Evolutionary conservation across 2,329 filamentous ascomycete species (phyloP).

Genomic region (Talaromyces sp.): DNA sequence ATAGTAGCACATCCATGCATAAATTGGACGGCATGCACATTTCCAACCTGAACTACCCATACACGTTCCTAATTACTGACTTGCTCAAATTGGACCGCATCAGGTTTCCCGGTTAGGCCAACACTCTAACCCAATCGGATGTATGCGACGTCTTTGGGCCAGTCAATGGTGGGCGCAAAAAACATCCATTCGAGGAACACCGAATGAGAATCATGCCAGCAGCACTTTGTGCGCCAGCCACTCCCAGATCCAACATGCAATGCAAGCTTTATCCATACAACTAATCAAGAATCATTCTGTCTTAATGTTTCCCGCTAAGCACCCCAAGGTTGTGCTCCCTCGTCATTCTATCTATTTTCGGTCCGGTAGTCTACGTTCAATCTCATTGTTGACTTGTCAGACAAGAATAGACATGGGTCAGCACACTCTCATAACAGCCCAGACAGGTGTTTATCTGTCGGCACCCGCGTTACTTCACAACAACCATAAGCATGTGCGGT

Average conservation of each 20-base stretch:
- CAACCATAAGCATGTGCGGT: not conserved
- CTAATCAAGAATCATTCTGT: not conserved
- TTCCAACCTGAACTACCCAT: not conserved
- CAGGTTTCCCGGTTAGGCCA: constrained; percentile 8
- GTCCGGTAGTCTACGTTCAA: not conserved
- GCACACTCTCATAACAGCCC: not conserved
- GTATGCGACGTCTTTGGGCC: not conserved
- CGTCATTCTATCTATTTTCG: not conserved
- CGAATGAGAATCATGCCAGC: not conserved
- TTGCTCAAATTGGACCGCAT: not conserved
- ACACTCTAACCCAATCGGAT: constrained; percentile 15
- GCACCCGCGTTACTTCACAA: constrained; percentile 1
- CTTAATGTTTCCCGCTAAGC: not conserved
- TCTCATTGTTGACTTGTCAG: constrained; percentile 4
- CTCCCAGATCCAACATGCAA: not conserved
- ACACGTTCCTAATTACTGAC: constrained; percentile 14
- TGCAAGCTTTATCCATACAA: not conserved
- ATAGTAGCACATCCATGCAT: constrained; percentile 15
- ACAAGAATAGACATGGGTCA: constrained; percentile 3
- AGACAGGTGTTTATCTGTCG: constrained; percentile 1
- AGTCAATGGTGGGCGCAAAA: not conserved
- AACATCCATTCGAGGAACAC: not conserved
- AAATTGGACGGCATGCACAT: not conserved
- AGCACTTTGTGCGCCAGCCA: constrained; percentile 10
- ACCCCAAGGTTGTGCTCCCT: not conserved